Conservation (phyloP, 78 protist genomes). For the Speleostelium caveatum region DNA sequence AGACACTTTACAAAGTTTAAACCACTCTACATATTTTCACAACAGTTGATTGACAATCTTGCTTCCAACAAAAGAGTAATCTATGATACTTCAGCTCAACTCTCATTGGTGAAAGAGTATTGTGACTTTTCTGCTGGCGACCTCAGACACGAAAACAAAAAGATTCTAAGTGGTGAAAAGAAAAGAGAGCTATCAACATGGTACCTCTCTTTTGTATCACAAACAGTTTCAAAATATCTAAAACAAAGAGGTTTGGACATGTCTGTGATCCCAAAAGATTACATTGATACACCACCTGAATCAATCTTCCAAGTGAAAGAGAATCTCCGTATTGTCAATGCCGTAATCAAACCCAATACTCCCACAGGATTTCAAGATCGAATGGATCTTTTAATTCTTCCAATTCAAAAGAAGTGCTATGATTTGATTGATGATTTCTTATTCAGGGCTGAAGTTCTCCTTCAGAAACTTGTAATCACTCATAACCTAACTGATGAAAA, state of each 20-base stretch:
- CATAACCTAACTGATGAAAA: background rate
- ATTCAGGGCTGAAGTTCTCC: conserved; percentile 23
- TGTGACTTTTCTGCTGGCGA: too few species aligned
- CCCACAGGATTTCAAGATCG: conserved; percentile 25
- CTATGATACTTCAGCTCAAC: too few species aligned
- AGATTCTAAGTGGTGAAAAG: conserved; percentile 24
- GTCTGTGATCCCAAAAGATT: conserved; percentile 34
- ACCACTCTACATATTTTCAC: too few species aligned
- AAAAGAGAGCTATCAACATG: conserved; percentile 46
- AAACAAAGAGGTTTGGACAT: conserved; percentile 17
- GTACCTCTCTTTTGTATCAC: conserved; percentile 46
- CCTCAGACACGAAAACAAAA: conserved; percentile 21
- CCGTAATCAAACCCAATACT: conserved; percentile 25
- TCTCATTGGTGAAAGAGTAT: too few species aligned
- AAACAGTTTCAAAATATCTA: conserved; percentile 17
- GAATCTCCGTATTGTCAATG: conserved; percentile 55
- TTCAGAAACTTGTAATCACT: background rate
- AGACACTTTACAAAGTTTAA: conserved; percentile 52
- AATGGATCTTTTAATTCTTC: conserved; percentile 21
- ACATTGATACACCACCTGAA: conserved; percentile 52
- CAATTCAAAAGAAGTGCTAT: conserved; percentile 54
- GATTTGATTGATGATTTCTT: conserved; percentile 45
- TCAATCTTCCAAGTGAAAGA: conserved; percentile 47
- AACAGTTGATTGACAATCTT: too few species aligned
- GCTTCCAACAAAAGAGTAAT: too few species aligned